These are phyloP conservation scores for Huiozyma sinensis DNA, from an alignment of 805 yeast species.

Conservation along the genomic window DNA sequence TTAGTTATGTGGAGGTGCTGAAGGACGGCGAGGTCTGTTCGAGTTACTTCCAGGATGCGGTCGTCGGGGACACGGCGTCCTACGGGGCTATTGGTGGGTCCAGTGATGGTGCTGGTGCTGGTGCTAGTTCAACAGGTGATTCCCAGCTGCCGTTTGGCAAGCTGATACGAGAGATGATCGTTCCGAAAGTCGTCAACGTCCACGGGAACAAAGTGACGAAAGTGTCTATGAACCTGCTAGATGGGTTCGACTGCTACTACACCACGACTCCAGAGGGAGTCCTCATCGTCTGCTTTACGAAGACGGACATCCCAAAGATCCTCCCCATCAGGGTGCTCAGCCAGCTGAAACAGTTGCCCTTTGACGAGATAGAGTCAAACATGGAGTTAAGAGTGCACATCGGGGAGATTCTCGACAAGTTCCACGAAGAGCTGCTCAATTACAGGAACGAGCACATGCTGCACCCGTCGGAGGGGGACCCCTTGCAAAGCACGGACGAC, in stretches of 20 bases:
- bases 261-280: conserved; percentile 11
- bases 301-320: conserved; percentile 20
- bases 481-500: conserved; percentile 17
- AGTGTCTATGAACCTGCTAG: conserved; percentile 21
- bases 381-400: conserved; percentile 17
- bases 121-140: background rate
- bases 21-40: conserved; percentile 14
- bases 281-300: conserved; percentile 20
- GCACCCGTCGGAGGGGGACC: background rate
- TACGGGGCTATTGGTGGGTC: conserved; percentile 1
- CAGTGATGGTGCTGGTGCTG: conserved; percentile 17
- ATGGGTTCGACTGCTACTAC: conserved; percentile 27
- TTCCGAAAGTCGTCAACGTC: conserved; percentile 23
- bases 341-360: conserved; percentile 19
- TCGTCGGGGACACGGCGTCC: background rate
- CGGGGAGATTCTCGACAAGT: conserved; percentile 18
- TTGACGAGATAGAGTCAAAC: conserved; percentile 14
- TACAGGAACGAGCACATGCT: conserved; percentile 12
- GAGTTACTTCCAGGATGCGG: conserved; percentile 12
- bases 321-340: conserved; percentile 25
- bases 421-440: conserved; percentile 22
- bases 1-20: conserved; percentile 22
- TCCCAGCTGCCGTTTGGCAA: conserved; percentile 13
- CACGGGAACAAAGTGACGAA: conserved; percentile 27
- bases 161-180: conserved; percentile 21